A percentile compares a stretch with the other conserved stretches of the same genome.
Evolutionary conservation across 257 asterid species (phyloP).

Genomic region (Gardenia jasminoides): DNA sequence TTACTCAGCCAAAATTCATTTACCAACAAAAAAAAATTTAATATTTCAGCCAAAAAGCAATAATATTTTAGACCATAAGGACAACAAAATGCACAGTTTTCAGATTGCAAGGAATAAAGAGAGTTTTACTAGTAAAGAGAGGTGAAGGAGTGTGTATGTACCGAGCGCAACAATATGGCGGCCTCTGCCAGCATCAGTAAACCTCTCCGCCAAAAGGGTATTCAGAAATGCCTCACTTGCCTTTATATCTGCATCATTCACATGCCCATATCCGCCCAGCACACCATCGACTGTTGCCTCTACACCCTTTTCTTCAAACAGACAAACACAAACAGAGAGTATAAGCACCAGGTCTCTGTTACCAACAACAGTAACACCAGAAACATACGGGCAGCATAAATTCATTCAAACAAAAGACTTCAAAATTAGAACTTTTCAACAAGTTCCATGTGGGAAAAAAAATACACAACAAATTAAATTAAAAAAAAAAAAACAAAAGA

Average conservation of each 20-base stretch:
- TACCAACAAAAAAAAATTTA: background rate
- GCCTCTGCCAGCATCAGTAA: conserved; percentile 58
- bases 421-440: background rate
- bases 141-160: conserved; percentile 21
- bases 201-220: conserved; percentile 59
- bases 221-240: conserved; percentile 74
- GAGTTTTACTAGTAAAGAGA: background rate
- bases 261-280: conserved; percentile 86
- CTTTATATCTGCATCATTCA: conserved; percentile 69
- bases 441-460: background rate
- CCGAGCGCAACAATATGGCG: conserved; percentile 79
- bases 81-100: background rate
- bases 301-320: conserved; percentile 63
- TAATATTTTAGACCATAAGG: background rate
- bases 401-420: background rate
- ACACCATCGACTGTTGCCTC: conserved; percentile 96
- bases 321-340: conserved; percentile 6
- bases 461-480: background rate
- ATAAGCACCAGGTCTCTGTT: background rate
- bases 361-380: background rate
- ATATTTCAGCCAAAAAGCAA: background rate
- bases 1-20: background rate
- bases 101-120: background rate
- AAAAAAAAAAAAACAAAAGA: too few relatives aligned
- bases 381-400: background rate